These are phyloP conservation scores for Pseudoturritis turrita DNA, from an alignment of 345 rosid species.

Conservation along the genomic window DNA sequence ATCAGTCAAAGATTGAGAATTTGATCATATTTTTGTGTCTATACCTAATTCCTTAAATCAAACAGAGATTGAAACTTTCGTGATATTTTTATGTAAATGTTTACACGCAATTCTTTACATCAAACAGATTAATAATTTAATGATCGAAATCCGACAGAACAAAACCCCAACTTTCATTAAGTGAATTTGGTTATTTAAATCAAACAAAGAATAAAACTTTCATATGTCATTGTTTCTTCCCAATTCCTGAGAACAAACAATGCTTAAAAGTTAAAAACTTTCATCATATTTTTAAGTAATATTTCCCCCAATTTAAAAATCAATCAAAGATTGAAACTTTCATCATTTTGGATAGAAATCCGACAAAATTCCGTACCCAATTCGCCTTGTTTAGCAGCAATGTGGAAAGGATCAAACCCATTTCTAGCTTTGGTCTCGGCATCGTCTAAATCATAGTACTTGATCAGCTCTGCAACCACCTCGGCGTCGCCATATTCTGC, in stretches of 20 bases:
- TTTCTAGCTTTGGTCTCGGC: constrained; percentile 83
- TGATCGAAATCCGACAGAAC: too few relatives aligned
- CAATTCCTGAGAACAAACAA: not conserved
- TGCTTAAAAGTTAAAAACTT: not conserved
- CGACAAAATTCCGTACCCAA: constrained; percentile 37
- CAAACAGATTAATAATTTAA: too few relatives aligned
- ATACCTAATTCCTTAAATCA: too few relatives aligned
- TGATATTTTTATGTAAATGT: too few relatives aligned
- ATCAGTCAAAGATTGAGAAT: not conserved
- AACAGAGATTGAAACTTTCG: too few relatives aligned
- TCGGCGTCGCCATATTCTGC: constrained; percentile 69
- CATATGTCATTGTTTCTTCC: not conserved
- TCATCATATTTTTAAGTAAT: not conserved
- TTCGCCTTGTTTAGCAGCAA: constrained; percentile 88
- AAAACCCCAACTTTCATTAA: too few relatives aligned
- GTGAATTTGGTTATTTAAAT: not conserved
- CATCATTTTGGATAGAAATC: not conserved
- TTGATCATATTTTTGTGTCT: not conserved
- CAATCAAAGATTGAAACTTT: too few relatives aligned
- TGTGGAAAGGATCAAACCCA: constrained; percentile 82
- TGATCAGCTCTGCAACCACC: constrained; percentile 63
- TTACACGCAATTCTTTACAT: too few relatives aligned
- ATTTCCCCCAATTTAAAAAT: too few relatives aligned
- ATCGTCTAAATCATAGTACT: constrained; percentile 58
- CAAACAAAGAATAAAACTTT: not conserved